Evolutionary conservation across 345 rosid species (phyloP), one percentile per base, ranked within the genome.

Genomic region (Passiflora organensis): DNA sequence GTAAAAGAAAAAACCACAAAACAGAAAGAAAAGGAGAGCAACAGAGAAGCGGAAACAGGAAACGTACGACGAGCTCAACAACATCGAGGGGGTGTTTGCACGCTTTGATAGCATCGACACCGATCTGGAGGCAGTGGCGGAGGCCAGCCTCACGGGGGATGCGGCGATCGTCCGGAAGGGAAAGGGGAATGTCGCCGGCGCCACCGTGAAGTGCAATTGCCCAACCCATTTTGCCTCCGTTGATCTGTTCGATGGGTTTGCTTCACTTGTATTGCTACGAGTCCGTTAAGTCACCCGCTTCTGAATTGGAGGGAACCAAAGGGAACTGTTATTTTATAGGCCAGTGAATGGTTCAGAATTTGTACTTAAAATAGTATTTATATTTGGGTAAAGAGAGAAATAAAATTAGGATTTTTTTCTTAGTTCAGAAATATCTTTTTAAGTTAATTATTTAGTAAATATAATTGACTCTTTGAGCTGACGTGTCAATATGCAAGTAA

Each of bases 201-300:
- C 96, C 96, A 20, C 99, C 96, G 63, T 93, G 99, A 0, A 93
- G 47, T 13, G 96, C 95, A 13, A 93, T 84, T 25, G 99, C 96
- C 98, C 98, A 91, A 47, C 96, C 95, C 73, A 82, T 82, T 58
- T 22, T 21, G 41, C 15, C 9, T 10, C n/a, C n/a, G n/a, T n/a
- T n/a, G 8, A 4, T 32, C 43, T 46, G 21, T 45, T 5, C n/a
- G n/a, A n/a, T n/a, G n/a, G n/a, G n/a, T 45, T 45, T 9, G 11
- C 22, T 3, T 17, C 10, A 22, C 22, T 0, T 20, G 1, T 19
- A 45, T 11, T n/a, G n/a, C n/a, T n/a, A n/a, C n/a, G n/a, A n/a
- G n/a, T n/a, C n/a, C n/a, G n/a, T n/a, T n/a, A n/a, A n/a, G n/a
- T 42, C 0, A 0, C 18, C 1, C 16, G 44, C 15, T 42, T 42